Conservation (phyloP, 805 yeast species). For the Wickerhamiella australiensis region DNA sequence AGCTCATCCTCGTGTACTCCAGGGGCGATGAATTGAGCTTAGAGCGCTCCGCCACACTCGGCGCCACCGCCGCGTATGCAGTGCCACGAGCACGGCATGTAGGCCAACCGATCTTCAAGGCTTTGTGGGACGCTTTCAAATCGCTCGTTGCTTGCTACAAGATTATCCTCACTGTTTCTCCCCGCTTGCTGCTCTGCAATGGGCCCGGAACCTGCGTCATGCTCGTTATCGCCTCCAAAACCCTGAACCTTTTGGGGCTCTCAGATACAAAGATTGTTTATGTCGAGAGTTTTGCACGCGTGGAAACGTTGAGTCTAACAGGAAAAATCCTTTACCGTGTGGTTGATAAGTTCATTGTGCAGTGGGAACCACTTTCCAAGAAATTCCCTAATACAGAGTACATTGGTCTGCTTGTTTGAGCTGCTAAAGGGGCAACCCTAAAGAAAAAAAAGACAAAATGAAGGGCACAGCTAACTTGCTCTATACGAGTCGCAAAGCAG, state of each 20-base stretch:
- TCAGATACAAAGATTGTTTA: conserved; percentile 49
- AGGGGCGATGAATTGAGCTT: conserved; percentile 43
- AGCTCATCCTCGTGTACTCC: conserved; percentile 32
- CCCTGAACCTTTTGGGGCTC: conserved; percentile 15
- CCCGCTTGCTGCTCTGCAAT: conserved; percentile 41
- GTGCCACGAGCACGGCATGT: conserved; percentile 27
- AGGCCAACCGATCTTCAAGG: conserved; percentile 40
- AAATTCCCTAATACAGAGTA: conserved; percentile 53
- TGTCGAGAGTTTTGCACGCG: conserved; percentile 80
- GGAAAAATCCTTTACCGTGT: conserved; percentile 63
- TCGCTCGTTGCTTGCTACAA: conserved; percentile 29
- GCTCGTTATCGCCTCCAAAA: conserved; percentile 31
- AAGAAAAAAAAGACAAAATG: neutral
- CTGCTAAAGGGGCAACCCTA: conserved; percentile 11
- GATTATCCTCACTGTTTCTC: conserved; percentile 28
- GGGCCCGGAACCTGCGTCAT: conserved; percentile 82
- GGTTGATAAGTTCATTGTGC: conserved; percentile 71
- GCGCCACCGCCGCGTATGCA: conserved; percentile 1
- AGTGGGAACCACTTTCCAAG: conserved; percentile 59
- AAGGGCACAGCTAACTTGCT: too few relatives aligned
- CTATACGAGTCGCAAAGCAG: too few relatives aligned
- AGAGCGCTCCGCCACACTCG: conserved; percentile 21
- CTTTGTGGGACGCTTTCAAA: conserved; percentile 35
- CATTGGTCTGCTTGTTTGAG: conserved; percentile 60
- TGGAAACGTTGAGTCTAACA: conserved; percentile 56